Conservation (phyloP, 768 basidiomycete species). For the Podaxis pistillaris region DNA sequence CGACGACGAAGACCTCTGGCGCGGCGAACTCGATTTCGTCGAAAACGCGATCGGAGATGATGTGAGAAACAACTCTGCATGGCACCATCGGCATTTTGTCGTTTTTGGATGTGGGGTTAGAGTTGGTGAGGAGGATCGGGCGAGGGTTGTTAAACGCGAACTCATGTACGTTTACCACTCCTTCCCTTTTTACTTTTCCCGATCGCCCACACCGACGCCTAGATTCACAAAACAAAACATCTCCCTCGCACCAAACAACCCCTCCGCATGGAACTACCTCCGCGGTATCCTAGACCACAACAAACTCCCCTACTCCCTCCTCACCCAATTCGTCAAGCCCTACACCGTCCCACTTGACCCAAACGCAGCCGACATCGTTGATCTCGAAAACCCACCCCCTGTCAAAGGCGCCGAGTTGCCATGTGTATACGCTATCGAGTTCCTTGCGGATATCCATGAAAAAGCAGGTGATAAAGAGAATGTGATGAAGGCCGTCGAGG, state of each 20-base stretch:
- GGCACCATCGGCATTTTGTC: conserved; percentile 94
- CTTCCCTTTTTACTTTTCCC: not conserved
- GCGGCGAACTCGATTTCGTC: conserved; percentile 69
- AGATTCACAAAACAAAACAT: conserved; percentile 87
- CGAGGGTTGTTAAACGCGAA: conserved; percentile 64
- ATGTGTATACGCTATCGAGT: conserved; percentile 77
- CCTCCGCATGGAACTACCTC: conserved; percentile 96
- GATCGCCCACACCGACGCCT: not conserved
- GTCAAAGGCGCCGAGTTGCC: conserved; percentile 67
- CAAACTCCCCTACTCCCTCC: conserved; percentile 51
- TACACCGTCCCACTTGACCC: conserved; percentile 47
- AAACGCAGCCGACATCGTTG: conserved; percentile 45
- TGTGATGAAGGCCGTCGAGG: conserved; percentile 47
- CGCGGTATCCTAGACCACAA: conserved; percentile 76
- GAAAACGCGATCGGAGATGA: conserved; percentile 71
- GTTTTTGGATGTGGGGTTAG: conserved; percentile 68
- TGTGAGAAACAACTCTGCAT: conserved; percentile 94
- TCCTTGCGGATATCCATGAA: conserved; percentile 77
- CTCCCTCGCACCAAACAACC: conserved; percentile 85
- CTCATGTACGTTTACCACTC: conserved; percentile 56
- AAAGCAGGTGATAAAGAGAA: conserved; percentile 47
- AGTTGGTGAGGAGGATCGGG: conserved; percentile 60
- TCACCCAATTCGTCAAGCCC: conserved; percentile 60
- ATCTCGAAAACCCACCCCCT: conserved; percentile 76
- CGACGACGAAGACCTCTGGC: conserved; percentile 65